phyloP scores from a whole-genome alignment of 2,329 filamentous ascomycete genomes.

The Pestalotiopsis sp. region DNA sequence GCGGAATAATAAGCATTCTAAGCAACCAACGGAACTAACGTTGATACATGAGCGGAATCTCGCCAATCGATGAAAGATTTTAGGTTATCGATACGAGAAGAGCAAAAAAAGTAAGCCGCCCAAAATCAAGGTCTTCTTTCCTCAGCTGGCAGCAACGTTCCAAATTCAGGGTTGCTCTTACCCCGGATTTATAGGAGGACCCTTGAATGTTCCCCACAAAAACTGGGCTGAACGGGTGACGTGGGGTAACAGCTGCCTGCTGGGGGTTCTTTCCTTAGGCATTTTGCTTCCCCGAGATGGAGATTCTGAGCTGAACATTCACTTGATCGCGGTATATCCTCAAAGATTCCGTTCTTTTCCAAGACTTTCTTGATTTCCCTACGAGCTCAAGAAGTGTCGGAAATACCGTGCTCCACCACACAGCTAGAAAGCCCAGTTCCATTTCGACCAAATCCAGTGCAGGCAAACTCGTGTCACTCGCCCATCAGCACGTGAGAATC shows the following conservation, averaged over 20 bases:
- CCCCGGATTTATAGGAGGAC: constrained; percentile 1
- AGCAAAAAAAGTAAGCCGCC: neutral
- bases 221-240: neutral
- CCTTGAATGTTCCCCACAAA: neutral
- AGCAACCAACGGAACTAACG: neutral
- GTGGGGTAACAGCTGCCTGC: neutral
- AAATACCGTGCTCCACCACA: too few species aligned
- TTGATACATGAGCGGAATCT: neutral
- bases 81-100: neutral
- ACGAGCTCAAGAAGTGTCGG: too few species aligned
- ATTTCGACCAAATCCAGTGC: neutral
- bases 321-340: too few species aligned
- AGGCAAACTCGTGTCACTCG: neutral
- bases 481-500: neutral
- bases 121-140: neutral
- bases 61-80: neutral
- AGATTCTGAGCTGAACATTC: too few species aligned
- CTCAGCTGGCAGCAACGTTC: neutral
- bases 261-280: neutral
- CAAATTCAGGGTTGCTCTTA: neutral
- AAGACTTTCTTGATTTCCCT: too few species aligned
- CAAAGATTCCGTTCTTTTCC: too few species aligned
- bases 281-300: neutral
- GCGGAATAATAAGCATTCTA: neutral
- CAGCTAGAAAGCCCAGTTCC: too few species aligned